Evolutionary conservation across 208 protist species (phyloP).

Genomic region (Naegleria lovaniensis): DNA sequence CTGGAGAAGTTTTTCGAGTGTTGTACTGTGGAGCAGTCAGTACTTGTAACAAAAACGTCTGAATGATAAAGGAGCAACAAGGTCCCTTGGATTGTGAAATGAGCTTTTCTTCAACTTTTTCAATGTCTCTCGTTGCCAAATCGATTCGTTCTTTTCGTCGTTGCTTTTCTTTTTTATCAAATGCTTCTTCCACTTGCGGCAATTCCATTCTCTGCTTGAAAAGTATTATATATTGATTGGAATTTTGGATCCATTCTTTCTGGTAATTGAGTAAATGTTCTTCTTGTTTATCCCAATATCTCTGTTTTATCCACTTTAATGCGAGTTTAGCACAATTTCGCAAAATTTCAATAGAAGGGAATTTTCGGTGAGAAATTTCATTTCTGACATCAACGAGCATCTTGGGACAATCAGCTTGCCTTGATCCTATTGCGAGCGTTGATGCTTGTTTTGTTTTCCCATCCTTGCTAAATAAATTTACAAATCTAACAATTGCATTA

Average conservation of each 20-base stretch:
- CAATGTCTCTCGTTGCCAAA: not conserved
- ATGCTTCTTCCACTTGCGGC: not conserved
- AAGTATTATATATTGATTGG: not conserved
- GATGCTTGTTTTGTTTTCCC: not conserved
- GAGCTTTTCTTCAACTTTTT: not conserved
- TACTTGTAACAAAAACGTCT: not conserved
- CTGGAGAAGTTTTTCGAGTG: not conserved
- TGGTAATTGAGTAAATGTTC: not conserved
- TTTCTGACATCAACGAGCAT: not conserved
- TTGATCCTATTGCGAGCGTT: not conserved
- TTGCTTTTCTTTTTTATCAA: not conserved
- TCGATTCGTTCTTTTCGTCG: not conserved
- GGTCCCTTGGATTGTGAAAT: not conserved
- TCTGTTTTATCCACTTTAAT: not conserved
- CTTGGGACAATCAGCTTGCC: not conserved
- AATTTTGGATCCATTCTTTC: not conserved
- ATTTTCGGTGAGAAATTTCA: not conserved
- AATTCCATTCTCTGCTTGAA: not conserved
- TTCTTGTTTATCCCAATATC: slow-evolving; percentile 2
- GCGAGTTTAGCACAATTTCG: not conserved
- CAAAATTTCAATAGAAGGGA: not conserved
- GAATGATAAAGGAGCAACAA: not conserved
- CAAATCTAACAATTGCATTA: slow-evolving; percentile 7
- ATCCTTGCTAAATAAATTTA: not conserved
- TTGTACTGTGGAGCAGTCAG: not conserved